These are phyloP conservation scores for Pachyrhizus erosus DNA, from an alignment of 306 rosid genomes.

Conservation along the genomic window DNA sequence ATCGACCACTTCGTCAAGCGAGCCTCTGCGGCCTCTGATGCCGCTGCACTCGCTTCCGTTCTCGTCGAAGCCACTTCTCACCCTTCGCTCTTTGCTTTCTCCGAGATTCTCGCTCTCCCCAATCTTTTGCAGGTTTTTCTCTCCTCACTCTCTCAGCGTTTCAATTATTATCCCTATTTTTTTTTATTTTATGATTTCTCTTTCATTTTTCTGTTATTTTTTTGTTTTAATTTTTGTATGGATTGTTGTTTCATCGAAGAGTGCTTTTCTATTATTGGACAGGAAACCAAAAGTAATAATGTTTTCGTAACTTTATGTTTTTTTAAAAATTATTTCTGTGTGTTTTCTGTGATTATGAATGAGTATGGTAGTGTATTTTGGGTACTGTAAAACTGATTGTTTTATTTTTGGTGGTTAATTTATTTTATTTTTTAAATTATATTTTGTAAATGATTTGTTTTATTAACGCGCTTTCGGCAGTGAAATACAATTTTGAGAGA, in stretches of 20 bases:
- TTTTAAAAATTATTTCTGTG: neutral
- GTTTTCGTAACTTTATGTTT: neutral
- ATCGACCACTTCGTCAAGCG: constrained; percentile 85
- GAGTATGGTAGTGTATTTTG: neutral
- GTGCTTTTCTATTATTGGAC: neutral
- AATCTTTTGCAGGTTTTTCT: constrained; percentile 64
- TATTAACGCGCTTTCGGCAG: neutral
- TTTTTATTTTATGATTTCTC: neutral
- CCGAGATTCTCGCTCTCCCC: constrained; percentile 89
- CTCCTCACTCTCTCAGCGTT: neutral
- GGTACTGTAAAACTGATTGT: neutral
- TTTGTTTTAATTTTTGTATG: neutral
- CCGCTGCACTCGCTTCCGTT: constrained; percentile 61
- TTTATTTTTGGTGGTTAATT: neutral
- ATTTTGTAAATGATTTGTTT: neutral
- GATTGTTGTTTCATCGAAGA: neutral
- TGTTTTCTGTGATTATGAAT: neutral
- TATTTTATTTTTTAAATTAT: neutral
- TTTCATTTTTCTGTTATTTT: neutral
- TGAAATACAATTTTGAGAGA: neutral
- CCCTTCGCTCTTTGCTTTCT: constrained; percentile 91
- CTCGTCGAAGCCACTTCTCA: constrained; percentile 83
- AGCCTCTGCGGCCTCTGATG: constrained; percentile 64
- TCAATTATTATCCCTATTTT: neutral
- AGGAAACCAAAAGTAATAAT: neutral